phyloP scores from a whole-genome alignment of 495 filamentous ascomycete species.

The Peziza echinospora region DNA sequence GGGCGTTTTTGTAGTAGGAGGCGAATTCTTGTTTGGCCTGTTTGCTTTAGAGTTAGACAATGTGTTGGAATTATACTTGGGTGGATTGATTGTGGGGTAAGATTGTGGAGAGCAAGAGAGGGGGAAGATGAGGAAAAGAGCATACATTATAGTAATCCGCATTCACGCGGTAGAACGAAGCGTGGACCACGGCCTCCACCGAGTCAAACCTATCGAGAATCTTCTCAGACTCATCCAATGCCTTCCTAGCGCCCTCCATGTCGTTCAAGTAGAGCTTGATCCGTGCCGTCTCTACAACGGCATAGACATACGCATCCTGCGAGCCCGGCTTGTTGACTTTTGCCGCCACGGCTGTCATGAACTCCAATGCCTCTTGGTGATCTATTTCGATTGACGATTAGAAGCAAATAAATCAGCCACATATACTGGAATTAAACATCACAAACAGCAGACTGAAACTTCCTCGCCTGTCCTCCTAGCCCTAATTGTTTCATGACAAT shows the following conservation, averaged over 20 bases:
- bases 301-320: conserved; percentile 93
- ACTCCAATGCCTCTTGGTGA: conserved; percentile 65
- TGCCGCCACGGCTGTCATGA: conserved; percentile 61
- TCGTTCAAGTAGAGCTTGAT: conserved; percentile 62
- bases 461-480: no score
- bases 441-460: neutral
- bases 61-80: neutral
- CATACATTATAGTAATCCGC: conserved; percentile 76
- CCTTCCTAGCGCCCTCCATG: conserved; percentile 53
- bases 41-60: neutral
- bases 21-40: conserved; percentile 73
- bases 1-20: conserved; percentile 86
- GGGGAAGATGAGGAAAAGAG: neutral
- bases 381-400: no score
- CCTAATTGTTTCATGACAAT: neutral
- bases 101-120: no score
- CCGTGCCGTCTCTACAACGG: conserved; percentile 69
- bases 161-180: conserved; percentile 87
- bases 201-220: conserved; percentile 82
- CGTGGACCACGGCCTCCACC: conserved; percentile 90
- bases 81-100: no score
- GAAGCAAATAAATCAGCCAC: no score
- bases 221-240: conserved; percentile 67
- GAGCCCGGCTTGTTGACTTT: conserved; percentile 83
- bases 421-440: no score